These are phyloP conservation scores for Arctostaphylos glauca DNA, from an alignment of 148 eudicot genomes.

Conservation along the genomic window DNA sequence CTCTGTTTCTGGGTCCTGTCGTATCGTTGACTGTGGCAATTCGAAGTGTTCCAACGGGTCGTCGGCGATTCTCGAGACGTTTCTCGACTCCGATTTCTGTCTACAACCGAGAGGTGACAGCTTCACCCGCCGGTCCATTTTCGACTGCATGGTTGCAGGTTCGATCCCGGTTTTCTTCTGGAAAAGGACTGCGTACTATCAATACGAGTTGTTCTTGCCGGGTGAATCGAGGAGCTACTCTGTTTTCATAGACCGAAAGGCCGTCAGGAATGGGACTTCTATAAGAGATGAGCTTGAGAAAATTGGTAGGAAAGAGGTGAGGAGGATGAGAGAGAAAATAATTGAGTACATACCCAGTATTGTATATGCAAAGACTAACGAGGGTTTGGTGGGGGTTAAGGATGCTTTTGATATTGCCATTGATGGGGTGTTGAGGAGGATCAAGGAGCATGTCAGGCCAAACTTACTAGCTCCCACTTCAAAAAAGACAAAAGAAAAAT, in stretches of 20 bases:
- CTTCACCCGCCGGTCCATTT: slow-evolving; percentile 38
- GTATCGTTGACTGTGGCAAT: slow-evolving; percentile 41
- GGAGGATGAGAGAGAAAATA: slow-evolving; percentile 45
- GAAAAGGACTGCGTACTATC: slow-evolving; percentile 38
- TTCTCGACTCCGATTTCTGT: slow-evolving; percentile 47
- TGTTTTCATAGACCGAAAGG: slow-evolving; percentile 41
- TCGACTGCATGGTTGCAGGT: slow-evolving; percentile 58
- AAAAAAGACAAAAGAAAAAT: no score
- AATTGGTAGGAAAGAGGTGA: slow-evolving; percentile 28
- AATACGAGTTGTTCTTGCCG: slow-evolving; percentile 55
- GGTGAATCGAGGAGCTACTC: slow-evolving; percentile 49
- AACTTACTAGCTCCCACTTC: no score
- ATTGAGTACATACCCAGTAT: slow-evolving; percentile 13
- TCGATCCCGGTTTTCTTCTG: slow-evolving; percentile 51
- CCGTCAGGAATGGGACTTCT: slow-evolving; percentile 35
- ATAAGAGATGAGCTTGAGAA: slow-evolving; percentile 34
- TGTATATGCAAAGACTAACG: slow-evolving; percentile 10
- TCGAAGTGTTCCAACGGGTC: slow-evolving; percentile 33
- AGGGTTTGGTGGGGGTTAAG: slow-evolving; percentile 21
- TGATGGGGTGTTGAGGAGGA: slow-evolving; percentile 44
- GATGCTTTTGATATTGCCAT: slow-evolving; percentile 20
- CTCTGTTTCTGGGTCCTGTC: slow-evolving; percentile 25
- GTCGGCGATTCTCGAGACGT: slow-evolving; percentile 26
- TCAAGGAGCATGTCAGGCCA: slow-evolving; percentile 31
- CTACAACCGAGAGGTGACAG: slow-evolving; percentile 58